Conservation (phyloP, 768 basidiomycete genomes). For the Hericium coralloides region DNA sequence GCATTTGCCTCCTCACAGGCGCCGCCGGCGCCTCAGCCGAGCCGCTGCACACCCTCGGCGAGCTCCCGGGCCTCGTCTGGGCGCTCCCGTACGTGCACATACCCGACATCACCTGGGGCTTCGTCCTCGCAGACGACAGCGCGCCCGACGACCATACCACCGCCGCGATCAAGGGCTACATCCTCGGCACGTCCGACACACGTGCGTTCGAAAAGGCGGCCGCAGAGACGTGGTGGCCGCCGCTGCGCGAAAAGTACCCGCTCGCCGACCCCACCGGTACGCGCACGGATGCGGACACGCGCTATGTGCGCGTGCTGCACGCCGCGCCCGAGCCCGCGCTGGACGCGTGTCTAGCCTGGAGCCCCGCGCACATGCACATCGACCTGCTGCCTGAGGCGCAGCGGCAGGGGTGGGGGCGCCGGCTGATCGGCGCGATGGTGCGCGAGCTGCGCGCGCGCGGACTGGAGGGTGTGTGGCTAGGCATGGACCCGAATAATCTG, state of each 20-base stretch:
- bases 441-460: conserved; percentile 39
- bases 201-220: conserved; percentile 51
- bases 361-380: conserved; percentile 71
- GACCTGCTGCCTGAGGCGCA: conserved; percentile 61
- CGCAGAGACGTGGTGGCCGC: conserved; percentile 56
- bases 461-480: conserved; percentile 54
- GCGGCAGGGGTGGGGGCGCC: conserved; percentile 62
- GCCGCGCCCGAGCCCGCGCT: conserved; percentile 29
- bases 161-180: conserved; percentile 58
- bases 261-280: conserved; percentile 12
- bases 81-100: conserved; percentile 69
- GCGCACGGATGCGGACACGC: conserved; percentile 30
- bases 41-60: conserved; percentile 46
- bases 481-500: conserved; percentile 54
- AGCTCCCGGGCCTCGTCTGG: conserved; percentile 64
- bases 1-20: conserved; percentile 68
- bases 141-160: conserved; percentile 20
- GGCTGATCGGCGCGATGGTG: conserved; percentile 46
- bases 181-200: conserved; percentile 60
- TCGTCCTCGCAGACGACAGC: conserved; percentile 53
- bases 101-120: conserved; percentile 55
- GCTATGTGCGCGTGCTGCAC: conserved; percentile 28
- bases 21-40: conserved; percentile 64
- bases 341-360: conserved; percentile 50
- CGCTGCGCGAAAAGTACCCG: conserved; percentile 47